Percentiles rank a stretch among this genome's conserved stretches.
These are phyloP conservation scores for Trichoderma arundinaceum DNA, from an alignment of 2,329 filamentous ascomycete genomes.

Conservation along the genomic window DNA sequence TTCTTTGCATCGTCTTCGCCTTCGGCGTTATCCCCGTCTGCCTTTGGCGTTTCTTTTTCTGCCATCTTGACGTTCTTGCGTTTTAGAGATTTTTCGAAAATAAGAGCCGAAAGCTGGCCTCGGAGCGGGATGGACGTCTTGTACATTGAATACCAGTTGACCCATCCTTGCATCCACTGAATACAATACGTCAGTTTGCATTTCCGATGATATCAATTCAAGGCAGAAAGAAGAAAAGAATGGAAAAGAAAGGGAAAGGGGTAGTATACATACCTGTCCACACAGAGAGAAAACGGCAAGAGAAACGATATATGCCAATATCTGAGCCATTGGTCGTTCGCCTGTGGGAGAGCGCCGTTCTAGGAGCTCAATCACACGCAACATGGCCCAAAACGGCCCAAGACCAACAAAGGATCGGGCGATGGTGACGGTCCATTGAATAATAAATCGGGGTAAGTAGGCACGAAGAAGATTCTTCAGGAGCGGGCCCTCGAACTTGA, in stretches of 20 bases:
- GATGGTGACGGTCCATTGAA: constrained; percentile 65
- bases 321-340: constrained; percentile 54
- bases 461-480: constrained; percentile 65
- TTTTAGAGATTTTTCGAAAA: constrained; percentile 78
- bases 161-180: constrained; percentile 66
- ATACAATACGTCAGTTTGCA: neutral
- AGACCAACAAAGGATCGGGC: constrained; percentile 65
- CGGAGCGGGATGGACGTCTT: constrained; percentile 70
- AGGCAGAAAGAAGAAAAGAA: no score
- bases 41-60: constrained; percentile 51
- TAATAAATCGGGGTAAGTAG: constrained; percentile 60
- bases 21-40: constrained; percentile 39
- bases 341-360: constrained; percentile 58
- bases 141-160: constrained; percentile 70
- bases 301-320: constrained; percentile 71
- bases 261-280: constrained; percentile 46
- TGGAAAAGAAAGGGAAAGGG: no score
- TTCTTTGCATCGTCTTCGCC: constrained; percentile 52
- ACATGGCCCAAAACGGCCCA: constrained; percentile 71
- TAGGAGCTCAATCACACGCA: constrained; percentile 67
- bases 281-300: constrained; percentile 66
- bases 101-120: constrained; percentile 70
- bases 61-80: constrained; percentile 77
- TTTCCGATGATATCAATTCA: neutral
- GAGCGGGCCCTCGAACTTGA: constrained; percentile 56